Evolutionary conservation across 768 basidiomycete genomes (phyloP), one percentile per base, ranked within the genome.

Genomic region (Suillus occidentalis): DNA sequence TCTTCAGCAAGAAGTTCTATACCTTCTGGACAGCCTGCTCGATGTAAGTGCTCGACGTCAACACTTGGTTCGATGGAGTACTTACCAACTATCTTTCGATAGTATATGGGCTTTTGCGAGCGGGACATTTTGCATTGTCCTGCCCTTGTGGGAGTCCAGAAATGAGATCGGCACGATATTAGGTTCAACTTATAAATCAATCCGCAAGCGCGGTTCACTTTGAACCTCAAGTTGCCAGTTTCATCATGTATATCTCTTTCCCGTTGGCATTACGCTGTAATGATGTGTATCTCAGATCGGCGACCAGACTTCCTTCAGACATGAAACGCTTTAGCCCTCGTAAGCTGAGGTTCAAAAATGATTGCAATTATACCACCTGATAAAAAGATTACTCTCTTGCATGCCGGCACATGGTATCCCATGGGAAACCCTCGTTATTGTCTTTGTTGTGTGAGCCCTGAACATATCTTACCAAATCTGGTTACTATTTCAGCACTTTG

Each of bases 1-100:
- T 79, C 12, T 79, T 77, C 58, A 77, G 74, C 50, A 72, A 72
- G 47, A 66, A 66, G 34, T 81, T 80, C 68, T 80, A 71, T 61
- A 70, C 65, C 45, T 80, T 80, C 64, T 80, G 78, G 80, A 76
- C 75, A 16, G 73, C 79, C 4, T 72, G 77, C 25, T 76, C 76
- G 62, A 80, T 80, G 77, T 80, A 66, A 9, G 74, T 71, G 52
- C 28, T 25, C 9, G 14, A 25, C n/a, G 14, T 60, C 14, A 39
- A 42, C 60, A 61, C 34, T 14, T 8, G 13, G 18, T 63, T 62
- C 18, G 52, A 37, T 43, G 42, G 10, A 49, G 60, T 16, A 18
- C 47, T 62, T n/a, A 22, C 63, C 69, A 31, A 69, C 59, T n/a
- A 40, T 14, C 43, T 49, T 57, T 45, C 7, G 12, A 39, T 39